A percentile compares a stretch with the other conserved stretches of the same genome.
These are phyloP conservation scores for Posidonia oceanica DNA, from an alignment of 116 monocot genomes.

Conservation along the genomic window DNA sequence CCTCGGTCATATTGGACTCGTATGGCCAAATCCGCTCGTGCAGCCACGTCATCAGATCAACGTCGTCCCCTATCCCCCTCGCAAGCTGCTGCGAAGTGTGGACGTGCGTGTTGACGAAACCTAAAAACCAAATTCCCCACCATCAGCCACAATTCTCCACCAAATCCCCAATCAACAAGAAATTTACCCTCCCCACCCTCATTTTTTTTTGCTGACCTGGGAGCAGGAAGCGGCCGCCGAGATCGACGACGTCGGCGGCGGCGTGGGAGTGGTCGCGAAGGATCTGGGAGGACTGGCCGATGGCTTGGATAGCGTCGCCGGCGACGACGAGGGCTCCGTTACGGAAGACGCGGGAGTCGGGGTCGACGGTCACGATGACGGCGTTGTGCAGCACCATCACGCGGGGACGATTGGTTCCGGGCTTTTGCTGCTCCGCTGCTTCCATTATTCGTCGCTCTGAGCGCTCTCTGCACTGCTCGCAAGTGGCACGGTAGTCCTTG, in stretches of 20 bases:
- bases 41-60: slow-evolving; percentile 85
- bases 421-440: no score
- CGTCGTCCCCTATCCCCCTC: slow-evolving; percentile 86
- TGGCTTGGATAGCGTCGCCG: slow-evolving; percentile 43
- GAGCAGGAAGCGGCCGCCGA: slow-evolving; percentile 49
- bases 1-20: slow-evolving; percentile 76
- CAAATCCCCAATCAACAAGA: no score
- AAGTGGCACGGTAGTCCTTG: no score
- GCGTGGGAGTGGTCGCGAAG: slow-evolving; percentile 35
- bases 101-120: slow-evolving; percentile 91
- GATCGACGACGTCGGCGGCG: slow-evolving; percentile 47
- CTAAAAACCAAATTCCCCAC: slow-evolving; percentile 12
- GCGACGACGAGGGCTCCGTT: slow-evolving; percentile 52
- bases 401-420: background rate
- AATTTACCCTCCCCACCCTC: no score
- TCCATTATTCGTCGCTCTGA: background rate
- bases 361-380: slow-evolving; percentile 62
- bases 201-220: slow-evolving; percentile 24
- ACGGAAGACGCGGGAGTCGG: slow-evolving; percentile 46
- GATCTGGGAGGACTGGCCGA: slow-evolving; percentile 47
- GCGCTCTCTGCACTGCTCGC: background rate
- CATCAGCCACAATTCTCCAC: background rate
- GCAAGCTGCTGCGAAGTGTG: slow-evolving; percentile 96
- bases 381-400: slow-evolving; percentile 55
- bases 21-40: slow-evolving; percentile 92